Evolutionary conservation across 2,329 filamentous ascomycete genomes (phyloP), one percentile per base, ranked within the genome.

Genomic region (Trichophaea hybrida): DNA sequence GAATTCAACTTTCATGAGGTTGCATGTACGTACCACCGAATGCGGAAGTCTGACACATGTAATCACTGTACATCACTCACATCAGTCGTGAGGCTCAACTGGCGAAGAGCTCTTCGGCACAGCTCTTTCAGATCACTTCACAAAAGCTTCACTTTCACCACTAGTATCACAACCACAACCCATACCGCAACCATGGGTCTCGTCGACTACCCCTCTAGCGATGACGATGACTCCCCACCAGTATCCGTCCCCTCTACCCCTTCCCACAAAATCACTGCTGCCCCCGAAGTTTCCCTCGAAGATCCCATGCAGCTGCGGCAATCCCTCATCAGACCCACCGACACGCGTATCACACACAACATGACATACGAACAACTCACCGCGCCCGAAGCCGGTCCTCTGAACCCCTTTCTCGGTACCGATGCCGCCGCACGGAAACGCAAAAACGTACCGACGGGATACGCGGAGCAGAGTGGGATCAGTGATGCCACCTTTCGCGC

Each of bases 401-500:
- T 78, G 31, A 91, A 91, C 69, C 87, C 87, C 0, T 91, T 87
- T 72, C 83, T 81, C 70, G 77, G 83, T 65, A 78, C 82, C 33
- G 71, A 73, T 12, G 69, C 67, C 17, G 79, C 75, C 53, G 73
- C 74, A 1, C 71, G 82, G 61, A 91, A 90, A 73, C 82, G 86
- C 61, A 91, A 90, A 70, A 91, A 89, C 63, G 78, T 90, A 1
- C 78, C 87, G 8, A 96, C 93, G 0, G 93, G 93, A 8, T 85
- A 81, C 68, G 93, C 93, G 1, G 80, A 93, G 67, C 91, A 98
- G 73, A 89, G 86, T 0, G 86, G 81, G 67, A 82, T 98, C 65
- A 94, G 88, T 72, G 93, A 97, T 69, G 82, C 91, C 64, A 89
- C 87, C 0, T 98, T 98, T 71, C 82, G 88, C 67, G 81, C 81